phyloP scores from a whole-genome alignment of 805 yeast genomes.

The Cyberlindnera mississippiensis region DNA sequence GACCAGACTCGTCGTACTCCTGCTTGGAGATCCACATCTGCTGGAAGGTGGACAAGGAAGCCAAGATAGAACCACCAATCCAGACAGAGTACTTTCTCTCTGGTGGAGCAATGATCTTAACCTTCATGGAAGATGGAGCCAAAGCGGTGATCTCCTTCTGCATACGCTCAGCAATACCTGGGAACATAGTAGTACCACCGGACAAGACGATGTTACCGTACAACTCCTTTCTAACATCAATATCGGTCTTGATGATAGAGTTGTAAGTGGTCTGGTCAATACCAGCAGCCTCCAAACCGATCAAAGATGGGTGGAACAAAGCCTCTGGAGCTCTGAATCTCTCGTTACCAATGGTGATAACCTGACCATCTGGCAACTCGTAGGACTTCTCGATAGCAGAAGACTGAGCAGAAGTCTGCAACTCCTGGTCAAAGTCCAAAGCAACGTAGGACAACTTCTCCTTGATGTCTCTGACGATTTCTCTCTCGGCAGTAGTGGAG shows the following conservation, averaged over 20 bases:
- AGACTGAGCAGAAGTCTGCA: constrained; percentile 98
- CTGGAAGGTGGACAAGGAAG: constrained; percentile 98
- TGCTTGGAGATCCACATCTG: constrained; percentile 99
- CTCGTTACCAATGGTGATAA: constrained; percentile 98
- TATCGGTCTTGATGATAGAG: constrained; percentile 94
- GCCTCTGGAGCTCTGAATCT: constrained; percentile 99
- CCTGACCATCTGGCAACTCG: constrained; percentile 99
- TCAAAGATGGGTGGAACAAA: constrained; percentile 94
- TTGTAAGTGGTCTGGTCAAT: constrained; percentile 85
- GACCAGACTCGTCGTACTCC: constrained; percentile 99
- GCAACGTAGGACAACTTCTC: constrained; percentile 99
- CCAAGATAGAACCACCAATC: constrained; percentile 99
- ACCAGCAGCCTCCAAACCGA: constrained; percentile 94
- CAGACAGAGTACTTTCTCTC: constrained; percentile 99
- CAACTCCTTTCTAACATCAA: constrained; percentile 97
- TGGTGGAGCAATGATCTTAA: constrained; percentile 98
- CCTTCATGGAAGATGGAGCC: constrained; percentile 99
- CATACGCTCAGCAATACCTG: constrained; percentile 99
- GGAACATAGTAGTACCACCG: constrained; percentile 99
- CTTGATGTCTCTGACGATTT: constrained; percentile 84
- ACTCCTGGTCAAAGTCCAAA: constrained; percentile 97
- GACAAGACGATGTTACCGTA: constrained; percentile 99
- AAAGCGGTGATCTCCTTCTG: constrained; percentile 99
- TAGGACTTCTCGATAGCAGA: constrained; percentile 97
- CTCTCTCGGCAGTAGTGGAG: constrained; percentile 99